Evolutionary conservation across 208 protist species (phyloP).

Genomic region (Acanthamoeba healyi): DNA sequence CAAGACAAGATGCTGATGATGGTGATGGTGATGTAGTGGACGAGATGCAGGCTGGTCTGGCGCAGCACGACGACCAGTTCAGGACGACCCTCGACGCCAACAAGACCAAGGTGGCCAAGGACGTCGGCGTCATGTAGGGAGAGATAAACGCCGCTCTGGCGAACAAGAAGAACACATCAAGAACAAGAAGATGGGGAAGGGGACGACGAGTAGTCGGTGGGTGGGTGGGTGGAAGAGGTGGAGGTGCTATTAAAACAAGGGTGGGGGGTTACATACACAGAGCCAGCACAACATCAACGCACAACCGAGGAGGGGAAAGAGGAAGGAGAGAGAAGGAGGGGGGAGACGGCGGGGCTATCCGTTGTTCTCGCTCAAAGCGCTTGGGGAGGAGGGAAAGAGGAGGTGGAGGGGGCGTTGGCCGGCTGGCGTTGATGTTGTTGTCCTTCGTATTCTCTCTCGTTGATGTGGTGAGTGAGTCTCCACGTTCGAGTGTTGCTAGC

Average conservation of each 20-base stretch:
- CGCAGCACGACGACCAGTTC: constrained; percentile 68
- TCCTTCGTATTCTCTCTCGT: neutral
- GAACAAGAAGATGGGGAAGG: neutral
- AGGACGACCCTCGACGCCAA: constrained; percentile 53
- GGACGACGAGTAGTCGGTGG: too few relatives aligned
- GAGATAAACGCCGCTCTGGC: too few relatives aligned
- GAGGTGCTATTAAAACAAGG: neutral
- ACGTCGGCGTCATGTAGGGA: constrained; percentile 57
- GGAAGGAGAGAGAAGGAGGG: neutral
- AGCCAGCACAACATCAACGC: neutral
- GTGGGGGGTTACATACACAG: constrained; percentile 12
- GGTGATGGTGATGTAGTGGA: neutral
- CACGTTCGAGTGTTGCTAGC: neutral
- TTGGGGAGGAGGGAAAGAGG: neutral
- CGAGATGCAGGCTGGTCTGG: constrained; percentile 50
- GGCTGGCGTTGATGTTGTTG: too few relatives aligned
- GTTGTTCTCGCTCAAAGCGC: neutral
- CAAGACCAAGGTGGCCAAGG: constrained; percentile 67
- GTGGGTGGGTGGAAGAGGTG: neutral
- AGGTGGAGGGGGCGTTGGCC: neutral
- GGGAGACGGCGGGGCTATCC: neutral
- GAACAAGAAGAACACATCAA: neutral
- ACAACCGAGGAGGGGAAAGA: neutral
- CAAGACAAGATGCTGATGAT: too few relatives aligned
- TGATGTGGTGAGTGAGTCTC: too few relatives aligned